Evolutionary conservation across 1,284 basidiomycete species (phyloP), one percentile per base, ranked within the genome.

Genomic region (Cutaneotrichosporon spelunceum): DNA sequence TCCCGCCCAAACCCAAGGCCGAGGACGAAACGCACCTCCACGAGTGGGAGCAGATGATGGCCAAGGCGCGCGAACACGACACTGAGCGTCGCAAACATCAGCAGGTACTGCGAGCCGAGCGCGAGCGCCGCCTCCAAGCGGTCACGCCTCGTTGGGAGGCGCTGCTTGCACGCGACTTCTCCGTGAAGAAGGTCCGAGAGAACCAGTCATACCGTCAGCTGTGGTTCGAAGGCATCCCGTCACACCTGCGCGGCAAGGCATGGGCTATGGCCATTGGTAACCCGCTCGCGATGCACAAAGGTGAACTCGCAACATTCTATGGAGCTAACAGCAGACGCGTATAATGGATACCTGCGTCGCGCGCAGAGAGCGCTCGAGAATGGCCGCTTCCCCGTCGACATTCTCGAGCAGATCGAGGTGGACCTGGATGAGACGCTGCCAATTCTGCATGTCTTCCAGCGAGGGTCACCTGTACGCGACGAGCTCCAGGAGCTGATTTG

Each of bases 161-260:
- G 1, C 45, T 77, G 58, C 64, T 80, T 29, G 57, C 56, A 19
- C 63, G 61, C 4, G 70, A 67, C 3, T 75, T 72, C 53, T 65
- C 54, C 19, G 64, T 61, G n/a, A 53, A 30, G 4, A 73, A 64
- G 45, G 62, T 74, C 33, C 63, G 60, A n/a, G 57, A 42, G 1
- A 70, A 77, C 63, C 53, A 84, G 0, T 77, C 77, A 1, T 79
- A 95, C 56, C 84, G 89, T 47, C 84, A 83, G 69, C 71, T 97
- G 19, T 99, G 95, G 95, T 95, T 93, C 88, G 84, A 85, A 50
- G 95, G 95, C 8, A 88, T 94, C 57, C 95, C 95, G 0, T 86
- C 88, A 0, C 89, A 90, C 74, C 80, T 95, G 58, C 84, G 95
- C 47, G 90, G 91, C 1, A 81, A 84, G 5, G 86, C 97, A 77